These are phyloP conservation scores for Quercus ilex DNA, from an alignment of 306 rosid genomes.

Conservation along the genomic window DNA sequence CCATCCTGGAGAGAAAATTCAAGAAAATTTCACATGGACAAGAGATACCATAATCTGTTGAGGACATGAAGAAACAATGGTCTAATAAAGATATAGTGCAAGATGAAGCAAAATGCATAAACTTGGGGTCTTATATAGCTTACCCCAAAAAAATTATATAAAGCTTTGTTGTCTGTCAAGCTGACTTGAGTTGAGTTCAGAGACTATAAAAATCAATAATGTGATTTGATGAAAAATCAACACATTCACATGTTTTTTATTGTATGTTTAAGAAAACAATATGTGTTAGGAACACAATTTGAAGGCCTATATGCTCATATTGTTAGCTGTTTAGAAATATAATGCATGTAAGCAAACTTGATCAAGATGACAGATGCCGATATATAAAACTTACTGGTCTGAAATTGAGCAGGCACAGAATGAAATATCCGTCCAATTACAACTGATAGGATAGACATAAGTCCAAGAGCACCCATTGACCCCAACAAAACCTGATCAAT, in stretches of 20 bases:
- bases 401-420: constrained; percentile 96
- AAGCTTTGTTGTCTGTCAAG: background rate
- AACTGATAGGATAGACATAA: constrained; percentile 84
- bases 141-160: background rate
- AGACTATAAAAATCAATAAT: too few species aligned
- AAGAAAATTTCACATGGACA: background rate
- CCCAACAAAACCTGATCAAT: constrained; percentile 82
- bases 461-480: constrained; percentile 85
- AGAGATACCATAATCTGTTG: background rate
- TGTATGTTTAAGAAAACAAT: constrained; percentile 1
- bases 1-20: background rate
- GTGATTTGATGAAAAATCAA: background rate
- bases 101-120: background rate
- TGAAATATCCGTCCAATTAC: constrained; percentile 83
- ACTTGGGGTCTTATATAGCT: background rate
- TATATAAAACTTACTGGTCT: constrained; percentile 74
- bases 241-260: constrained; percentile 1
- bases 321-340: constrained; percentile 8
- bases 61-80: constrained; percentile 4
- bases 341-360: constrained; percentile 10
- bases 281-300: background rate
- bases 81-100: background rate
- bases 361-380: constrained; percentile 20
- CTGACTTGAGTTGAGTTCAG: background rate
- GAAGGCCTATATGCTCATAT: background rate